These are phyloP conservation scores for Oryza coarctata DNA, from an alignment of 176 grass and related monocot genomes.

Conservation along the genomic window DNA sequence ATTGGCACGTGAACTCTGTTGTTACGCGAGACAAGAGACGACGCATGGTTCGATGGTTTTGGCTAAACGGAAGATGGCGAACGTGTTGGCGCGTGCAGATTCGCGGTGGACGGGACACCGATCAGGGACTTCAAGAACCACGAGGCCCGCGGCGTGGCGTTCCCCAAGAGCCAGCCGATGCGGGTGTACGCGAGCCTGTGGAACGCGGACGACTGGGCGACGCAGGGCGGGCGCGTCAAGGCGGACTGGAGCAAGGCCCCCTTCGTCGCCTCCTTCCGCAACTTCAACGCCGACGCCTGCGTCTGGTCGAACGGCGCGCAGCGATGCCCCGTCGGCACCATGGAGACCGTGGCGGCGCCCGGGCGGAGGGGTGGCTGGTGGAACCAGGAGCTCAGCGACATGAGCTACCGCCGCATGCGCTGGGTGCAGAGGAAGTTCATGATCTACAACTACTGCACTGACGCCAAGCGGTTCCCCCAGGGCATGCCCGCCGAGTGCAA, in stretches of 20 bases:
- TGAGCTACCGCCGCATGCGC: conserved; percentile 46
- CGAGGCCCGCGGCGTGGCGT: conserved; percentile 58
- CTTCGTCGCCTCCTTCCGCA: conserved; percentile 62
- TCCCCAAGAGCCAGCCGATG: conserved; percentile 72
- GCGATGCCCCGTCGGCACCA: conserved; percentile 37
- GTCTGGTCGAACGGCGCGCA: conserved; percentile 5
- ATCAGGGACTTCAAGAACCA: conserved; percentile 78
- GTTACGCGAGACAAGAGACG: background rate
- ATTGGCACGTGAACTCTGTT: background rate
- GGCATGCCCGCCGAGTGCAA: conserved; percentile 71
- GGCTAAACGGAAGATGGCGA: background rate
- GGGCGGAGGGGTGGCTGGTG: conserved; percentile 41
- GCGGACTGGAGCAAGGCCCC: conserved; percentile 66
- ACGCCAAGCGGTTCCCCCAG: conserved; percentile 63
- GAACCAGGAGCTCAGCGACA: conserved; percentile 58
- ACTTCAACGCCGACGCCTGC: conserved; percentile 53
- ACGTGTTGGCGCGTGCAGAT: background rate
- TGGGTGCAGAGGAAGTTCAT: conserved; percentile 79
- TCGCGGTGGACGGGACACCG: conserved; percentile 58
- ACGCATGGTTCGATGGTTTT: background rate
- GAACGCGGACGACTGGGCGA: conserved; percentile 82
- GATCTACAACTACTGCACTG: conserved; percentile 84
- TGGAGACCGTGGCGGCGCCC: background rate
- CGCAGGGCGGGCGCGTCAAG: conserved; percentile 69
- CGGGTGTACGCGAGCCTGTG: conserved; percentile 71